Conservation (phyloP, 1,139 yeast species). For the Oligophagozyma castellii region DNA sequence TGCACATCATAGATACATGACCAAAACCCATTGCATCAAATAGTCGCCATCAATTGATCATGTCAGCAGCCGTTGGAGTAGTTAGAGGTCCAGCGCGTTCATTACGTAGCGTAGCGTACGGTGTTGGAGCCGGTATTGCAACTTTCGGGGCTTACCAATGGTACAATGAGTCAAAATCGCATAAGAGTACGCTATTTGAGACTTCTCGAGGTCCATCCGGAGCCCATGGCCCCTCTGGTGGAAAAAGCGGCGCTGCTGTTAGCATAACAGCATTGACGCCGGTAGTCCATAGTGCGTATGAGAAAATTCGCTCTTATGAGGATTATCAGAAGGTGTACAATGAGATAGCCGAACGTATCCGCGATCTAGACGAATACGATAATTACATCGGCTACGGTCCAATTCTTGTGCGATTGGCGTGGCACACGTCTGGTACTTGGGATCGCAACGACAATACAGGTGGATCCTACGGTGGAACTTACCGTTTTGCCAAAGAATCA, state of each 20-base stretch:
- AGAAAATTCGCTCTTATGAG: no score
- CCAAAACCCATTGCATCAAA: no score
- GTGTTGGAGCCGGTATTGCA: conserved; percentile 13
- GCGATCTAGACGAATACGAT: conserved; percentile 67
- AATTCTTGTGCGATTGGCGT: conserved; percentile 52
- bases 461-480: conserved; percentile 78
- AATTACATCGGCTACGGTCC: conserved; percentile 61
- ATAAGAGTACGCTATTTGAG: no score
- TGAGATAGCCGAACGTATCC: conserved; percentile 60
- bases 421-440: conserved; percentile 68
- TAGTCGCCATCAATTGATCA: no score
- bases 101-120: conserved; percentile 8
- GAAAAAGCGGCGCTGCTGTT: conserved; percentile 12
- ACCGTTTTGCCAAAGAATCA: conserved; percentile 55
- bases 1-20: no score
- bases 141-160: conserved; percentile 6
- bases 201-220: no score
- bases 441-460: conserved; percentile 46
- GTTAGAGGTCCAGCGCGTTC: no score
- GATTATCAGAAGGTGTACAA: conserved; percentile 73
- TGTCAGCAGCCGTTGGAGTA: no score
- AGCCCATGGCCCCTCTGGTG: no score
- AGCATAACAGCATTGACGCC: conserved; percentile 16
- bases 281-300: conserved; percentile 11
- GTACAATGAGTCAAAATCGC: conserved; percentile 5